phyloP scores from a whole-genome alignment of 192 early-diverging fungal species.

The Podila minutissima region DNA sequence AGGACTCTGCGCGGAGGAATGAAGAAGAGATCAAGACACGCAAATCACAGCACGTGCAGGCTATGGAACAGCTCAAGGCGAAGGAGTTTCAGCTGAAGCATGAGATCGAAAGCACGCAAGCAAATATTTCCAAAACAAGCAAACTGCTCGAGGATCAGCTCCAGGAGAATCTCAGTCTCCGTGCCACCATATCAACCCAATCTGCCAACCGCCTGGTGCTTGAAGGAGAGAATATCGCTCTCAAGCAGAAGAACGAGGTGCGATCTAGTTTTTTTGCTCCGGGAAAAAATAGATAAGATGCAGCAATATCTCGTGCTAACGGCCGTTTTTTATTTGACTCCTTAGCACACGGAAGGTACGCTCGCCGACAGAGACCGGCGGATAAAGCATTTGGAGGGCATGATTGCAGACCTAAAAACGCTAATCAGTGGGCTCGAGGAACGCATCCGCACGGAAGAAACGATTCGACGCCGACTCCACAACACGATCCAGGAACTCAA shows the following conservation, averaged over 20 bases:
- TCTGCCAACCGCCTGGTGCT: slow-evolving; percentile 54
- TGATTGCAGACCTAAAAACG: slow-evolving; percentile 5
- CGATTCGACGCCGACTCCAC: slow-evolving; percentile 82
- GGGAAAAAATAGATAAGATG: background rate
- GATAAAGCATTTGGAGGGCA: slow-evolving; percentile 48
- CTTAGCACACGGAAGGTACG: slow-evolving; percentile 44
- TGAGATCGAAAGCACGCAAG: slow-evolving; percentile 34
- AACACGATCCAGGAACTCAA: slow-evolving; percentile 95
- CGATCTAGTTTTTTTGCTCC: background rate
- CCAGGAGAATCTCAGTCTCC: slow-evolving; percentile 53
- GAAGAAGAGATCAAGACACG: slow-evolving; percentile 40
- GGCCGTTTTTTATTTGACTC: background rate
- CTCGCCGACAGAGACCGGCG: slow-evolving; percentile 44
- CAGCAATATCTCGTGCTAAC: background rate
- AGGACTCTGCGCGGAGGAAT: slow-evolving; percentile 53
- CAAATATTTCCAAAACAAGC: slow-evolving; percentile 37
- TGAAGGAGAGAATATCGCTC: slow-evolving; percentile 55
- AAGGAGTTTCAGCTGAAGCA: slow-evolving; percentile 45
- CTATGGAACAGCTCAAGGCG: slow-evolving; percentile 45
- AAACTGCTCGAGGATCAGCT: slow-evolving; percentile 43
- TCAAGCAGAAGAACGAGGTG: slow-evolving; percentile 55
- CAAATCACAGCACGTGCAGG: slow-evolving; percentile 30
- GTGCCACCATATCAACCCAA: slow-evolving; percentile 60
- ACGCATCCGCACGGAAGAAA: slow-evolving; percentile 66
- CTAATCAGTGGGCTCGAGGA: slow-evolving; percentile 22